phyloP scores from a whole-genome alignment of 768 basidiomycete genomes.

The Leccinum pellstonianum region DNA sequence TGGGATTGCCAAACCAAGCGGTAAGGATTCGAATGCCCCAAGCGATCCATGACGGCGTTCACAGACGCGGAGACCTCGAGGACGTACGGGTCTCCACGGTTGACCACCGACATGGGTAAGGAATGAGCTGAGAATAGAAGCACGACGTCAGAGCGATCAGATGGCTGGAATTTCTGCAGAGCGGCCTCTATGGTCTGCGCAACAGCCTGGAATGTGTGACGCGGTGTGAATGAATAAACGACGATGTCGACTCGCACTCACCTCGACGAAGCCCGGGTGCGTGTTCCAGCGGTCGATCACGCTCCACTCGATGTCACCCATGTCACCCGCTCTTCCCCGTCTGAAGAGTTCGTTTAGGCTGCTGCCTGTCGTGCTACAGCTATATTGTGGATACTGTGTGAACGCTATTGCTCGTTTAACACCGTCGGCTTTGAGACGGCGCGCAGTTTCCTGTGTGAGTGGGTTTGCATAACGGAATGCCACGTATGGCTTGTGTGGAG shows the following conservation, averaged over 20 bases:
- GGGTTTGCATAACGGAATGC: constrained; percentile 94
- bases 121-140: constrained; percentile 97
- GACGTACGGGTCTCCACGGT: constrained; percentile 97
- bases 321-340: constrained; percentile 57
- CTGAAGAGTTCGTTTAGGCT: constrained; percentile 91
- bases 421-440: constrained; percentile 85
- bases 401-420: constrained; percentile 93
- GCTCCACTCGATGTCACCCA: constrained; percentile 84
- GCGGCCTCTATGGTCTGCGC: constrained; percentile 85
- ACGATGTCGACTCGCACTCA: constrained; percentile 35
- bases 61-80: constrained; percentile 95
- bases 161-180: constrained; percentile 72
- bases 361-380: constrained; percentile 97
- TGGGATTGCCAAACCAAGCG: constrained; percentile 97
- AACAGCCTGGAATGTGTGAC: constrained; percentile 60
- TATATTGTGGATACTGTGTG: constrained; percentile 98
- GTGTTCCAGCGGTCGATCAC: constrained; percentile 99
- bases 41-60: constrained; percentile 86
- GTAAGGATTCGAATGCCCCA: constrained; percentile 80
- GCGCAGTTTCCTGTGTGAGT: constrained; percentile 78
- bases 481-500: constrained; percentile 94
- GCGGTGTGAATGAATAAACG: constrained; percentile 1
- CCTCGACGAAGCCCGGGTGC: constrained; percentile 92
- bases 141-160: constrained; percentile 70
- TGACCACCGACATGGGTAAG: constrained; percentile 95